Evolutionary conservation across 257 asterid genomes (phyloP), one percentile per base, ranked within the genome.

Genomic region (Nicotiana attenuata): DNA sequence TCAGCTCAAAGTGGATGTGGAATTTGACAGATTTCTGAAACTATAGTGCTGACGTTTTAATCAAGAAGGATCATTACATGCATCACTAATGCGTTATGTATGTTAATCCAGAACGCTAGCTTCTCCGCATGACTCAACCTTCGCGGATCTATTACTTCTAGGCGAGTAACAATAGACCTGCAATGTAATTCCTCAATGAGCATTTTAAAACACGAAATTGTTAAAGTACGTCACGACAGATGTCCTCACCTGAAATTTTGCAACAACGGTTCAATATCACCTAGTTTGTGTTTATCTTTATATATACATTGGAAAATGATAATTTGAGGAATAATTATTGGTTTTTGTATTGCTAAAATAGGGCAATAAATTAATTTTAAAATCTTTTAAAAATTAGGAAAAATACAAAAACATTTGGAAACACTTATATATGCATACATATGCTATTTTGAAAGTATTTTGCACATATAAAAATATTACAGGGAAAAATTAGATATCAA

Each of bases 71-170:
- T 80, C 17, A 82, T 87, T 94, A 94, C 98, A 87, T 96, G 99
- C 99, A 96, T 93, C 91, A 94, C 96, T 84, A 96, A 87, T 59
- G 99, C 91, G 80, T 94, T 96, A 84, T 96, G 98, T 57, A 94
- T 88, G 83, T 96, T 96, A 87, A 94, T 94, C 99, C 98, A 96
- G 89, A 96, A 94, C 0, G 98, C 98, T 82, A 96, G 81, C 89
- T 96, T 96, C 90, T 96, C 97, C 85, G 90, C 99, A 4, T 87
- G 91, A 9, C 88, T 84, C 98, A 94, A 84, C 91, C 87, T 93
- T 82, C 86, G 87, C 26, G 97, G 98, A 84, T 96, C 92, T 45
- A 92, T 81, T 76, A 82, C 97, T 88, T 92, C 98, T 86, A 96
- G 80, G 52, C 89, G 93, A 85, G 97, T 89, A 84, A 96, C 89